Percentiles rank a stretch among this genome's conserved stretches.
Conservation (phyloP, 768 basidiomycete species). For the Boletus vermiculosoides region DNA sequence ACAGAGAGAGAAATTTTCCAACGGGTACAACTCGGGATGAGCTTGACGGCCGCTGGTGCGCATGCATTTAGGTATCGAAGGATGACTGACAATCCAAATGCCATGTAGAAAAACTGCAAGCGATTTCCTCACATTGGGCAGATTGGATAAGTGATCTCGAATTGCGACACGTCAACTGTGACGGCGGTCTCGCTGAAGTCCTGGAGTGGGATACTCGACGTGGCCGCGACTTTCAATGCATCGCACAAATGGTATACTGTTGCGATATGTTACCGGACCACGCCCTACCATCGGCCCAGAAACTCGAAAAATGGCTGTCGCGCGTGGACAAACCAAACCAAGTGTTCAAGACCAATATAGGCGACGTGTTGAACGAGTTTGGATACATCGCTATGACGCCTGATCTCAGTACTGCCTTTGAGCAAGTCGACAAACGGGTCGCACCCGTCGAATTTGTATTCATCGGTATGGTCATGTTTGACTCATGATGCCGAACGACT, state of each 20-base stretch:
- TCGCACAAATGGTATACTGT: conserved; percentile 69
- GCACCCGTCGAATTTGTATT: conserved; percentile 80
- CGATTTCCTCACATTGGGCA: conserved; percentile 69
- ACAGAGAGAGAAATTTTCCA: conserved; percentile 80
- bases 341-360: conserved; percentile 54
- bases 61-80: neutral
- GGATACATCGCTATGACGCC: conserved; percentile 48
- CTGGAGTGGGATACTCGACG: conserved; percentile 66
- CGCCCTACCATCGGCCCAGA: conserved; percentile 50
- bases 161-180: conserved; percentile 51
- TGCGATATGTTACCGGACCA: conserved; percentile 53
- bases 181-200: conserved; percentile 54
- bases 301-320: conserved; percentile 50
- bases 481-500: neutral
- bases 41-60: conserved; percentile 68
- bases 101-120: conserved; percentile 70
- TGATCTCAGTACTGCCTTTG: conserved; percentile 48
- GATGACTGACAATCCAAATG: neutral
- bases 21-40: conserved; percentile 77
- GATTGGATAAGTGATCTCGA: conserved; percentile 65
- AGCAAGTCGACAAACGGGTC: conserved; percentile 53
- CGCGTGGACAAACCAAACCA: conserved; percentile 38
- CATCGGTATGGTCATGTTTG: conserved; percentile 50
- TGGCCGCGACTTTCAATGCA: conserved; percentile 73
- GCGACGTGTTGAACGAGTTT: conserved; percentile 51